A percentile compares a stretch with the other conserved stretches of the same genome.
phyloP scores from a whole-genome alignment of 495 filamentous ascomycete species.

The Amphirosellinia nigrospora region DNA sequence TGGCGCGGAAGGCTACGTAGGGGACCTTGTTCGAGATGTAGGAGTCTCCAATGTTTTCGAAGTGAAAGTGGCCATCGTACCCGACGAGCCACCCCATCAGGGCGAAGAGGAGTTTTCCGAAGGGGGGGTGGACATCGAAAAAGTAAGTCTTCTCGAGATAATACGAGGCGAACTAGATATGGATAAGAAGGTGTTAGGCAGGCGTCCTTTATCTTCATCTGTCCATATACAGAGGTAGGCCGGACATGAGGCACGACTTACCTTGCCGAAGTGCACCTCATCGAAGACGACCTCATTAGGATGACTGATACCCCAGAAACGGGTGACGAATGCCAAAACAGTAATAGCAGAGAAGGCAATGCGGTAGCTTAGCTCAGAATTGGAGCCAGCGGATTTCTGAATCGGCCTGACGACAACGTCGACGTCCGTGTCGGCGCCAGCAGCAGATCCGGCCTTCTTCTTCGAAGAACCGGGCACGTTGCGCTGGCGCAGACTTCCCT shows the following conservation, averaged over 20 bases:
- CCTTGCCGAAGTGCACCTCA: conserved; percentile 99
- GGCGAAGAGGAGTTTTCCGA: conserved; percentile 89
- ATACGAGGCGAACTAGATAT: conserved; percentile 84
- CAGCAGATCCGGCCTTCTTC: conserved; percentile 47
- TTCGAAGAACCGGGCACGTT: conserved; percentile 52
- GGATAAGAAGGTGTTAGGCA: conserved; percentile 26
- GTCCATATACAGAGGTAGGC: not conserved
- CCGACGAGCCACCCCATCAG: conserved; percentile 95
- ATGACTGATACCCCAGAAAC: conserved; percentile 94
- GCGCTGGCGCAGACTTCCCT: conserved; percentile 61
- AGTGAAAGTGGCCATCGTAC: conserved; percentile 96
- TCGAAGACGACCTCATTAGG: conserved; percentile 98
- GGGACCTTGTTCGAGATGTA: conserved; percentile 97
- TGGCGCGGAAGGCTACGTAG: conserved; percentile 91
- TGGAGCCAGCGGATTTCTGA: conserved; percentile 35
- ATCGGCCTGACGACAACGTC: conserved; percentile 47
- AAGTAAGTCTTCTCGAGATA: conserved; percentile 98
- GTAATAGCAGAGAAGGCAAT: conserved; percentile 80
- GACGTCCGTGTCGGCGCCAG: conserved; percentile 52
- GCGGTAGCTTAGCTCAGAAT: conserved; percentile 83
- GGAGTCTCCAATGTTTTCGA: conserved; percentile 99
- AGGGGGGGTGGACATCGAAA: conserved; percentile 99
- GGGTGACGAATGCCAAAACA: conserved; percentile 80
- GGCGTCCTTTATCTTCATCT: not conserved
- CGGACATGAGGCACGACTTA: conserved; percentile 47